A percentile compares a stretch with the other conserved stretches of the same genome.
Conservation (phyloP, 2,329 filamentous ascomycete species). For the Cercospora beticola region DNA sequence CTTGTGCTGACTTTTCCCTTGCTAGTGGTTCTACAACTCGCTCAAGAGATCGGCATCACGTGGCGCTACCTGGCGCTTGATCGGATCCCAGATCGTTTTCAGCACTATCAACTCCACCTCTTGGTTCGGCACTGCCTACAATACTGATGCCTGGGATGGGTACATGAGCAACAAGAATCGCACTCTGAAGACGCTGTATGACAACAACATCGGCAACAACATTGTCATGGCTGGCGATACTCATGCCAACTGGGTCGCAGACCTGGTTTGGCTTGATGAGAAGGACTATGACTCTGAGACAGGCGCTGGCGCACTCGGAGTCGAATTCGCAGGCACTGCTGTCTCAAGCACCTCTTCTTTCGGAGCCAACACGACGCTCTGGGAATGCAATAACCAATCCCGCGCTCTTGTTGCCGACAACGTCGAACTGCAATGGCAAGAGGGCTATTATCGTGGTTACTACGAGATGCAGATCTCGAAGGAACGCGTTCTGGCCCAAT, state of each 20-base stretch:
- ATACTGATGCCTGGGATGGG: slow-evolving; percentile 62
- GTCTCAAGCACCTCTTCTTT: slow-evolving; percentile 57
- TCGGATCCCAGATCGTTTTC: slow-evolving; percentile 70
- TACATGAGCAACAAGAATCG: slow-evolving; percentile 69
- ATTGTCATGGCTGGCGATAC: slow-evolving; percentile 69
- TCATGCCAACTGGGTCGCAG: slow-evolving; percentile 58
- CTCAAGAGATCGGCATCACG: slow-evolving; percentile 49
- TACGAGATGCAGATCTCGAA: slow-evolving; percentile 61
- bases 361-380: slow-evolving; percentile 56
- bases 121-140: slow-evolving; percentile 40
- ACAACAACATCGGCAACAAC: slow-evolving; percentile 67
- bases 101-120: slow-evolving; percentile 51
- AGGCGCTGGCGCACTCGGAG: slow-evolving; percentile 44
- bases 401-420: slow-evolving; percentile 50
- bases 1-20: neutral
- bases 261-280: slow-evolving; percentile 45
- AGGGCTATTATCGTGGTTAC: slow-evolving; percentile 70
- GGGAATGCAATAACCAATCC: slow-evolving; percentile 49
- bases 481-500: slow-evolving; percentile 58
- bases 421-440: slow-evolving; percentile 67
- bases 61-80: slow-evolving; percentile 65
- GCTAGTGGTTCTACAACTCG: slow-evolving; percentile 54
- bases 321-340: slow-evolving; percentile 61
- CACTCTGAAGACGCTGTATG: slow-evolving; percentile 60
- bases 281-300: slow-evolving; percentile 42